Conservation (phyloP, 2,329 filamentous ascomycete species). For the Eutypa lata region DNA sequence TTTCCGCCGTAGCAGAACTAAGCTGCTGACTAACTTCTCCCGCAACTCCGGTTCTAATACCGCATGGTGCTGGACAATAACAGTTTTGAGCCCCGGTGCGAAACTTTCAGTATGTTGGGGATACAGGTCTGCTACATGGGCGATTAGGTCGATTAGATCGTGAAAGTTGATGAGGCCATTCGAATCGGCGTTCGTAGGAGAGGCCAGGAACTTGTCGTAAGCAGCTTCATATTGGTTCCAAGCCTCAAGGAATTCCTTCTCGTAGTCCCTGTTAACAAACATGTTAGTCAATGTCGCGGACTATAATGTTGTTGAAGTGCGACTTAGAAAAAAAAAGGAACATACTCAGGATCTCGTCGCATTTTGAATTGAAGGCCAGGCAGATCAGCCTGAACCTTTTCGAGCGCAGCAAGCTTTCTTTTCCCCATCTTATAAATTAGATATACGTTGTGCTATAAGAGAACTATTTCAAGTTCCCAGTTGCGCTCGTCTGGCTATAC, state of each 20-base stretch:
- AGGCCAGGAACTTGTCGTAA: slow-evolving; percentile 84
- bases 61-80: slow-evolving; percentile 79
- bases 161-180: slow-evolving; percentile 80
- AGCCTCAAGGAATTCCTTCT: slow-evolving; percentile 83
- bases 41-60: slow-evolving; percentile 79
- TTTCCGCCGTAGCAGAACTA: slow-evolving; percentile 85
- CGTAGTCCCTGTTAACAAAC: slow-evolving; percentile 64
- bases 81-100: slow-evolving; percentile 74
- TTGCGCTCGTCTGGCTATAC: background rate
- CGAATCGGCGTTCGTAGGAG: slow-evolving; percentile 73
- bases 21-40: slow-evolving; percentile 89
- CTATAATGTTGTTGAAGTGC: background rate
- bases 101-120: slow-evolving; percentile 76
- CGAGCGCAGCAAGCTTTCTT: slow-evolving; percentile 84
- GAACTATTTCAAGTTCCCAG: too few species aligned
- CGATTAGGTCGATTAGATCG: slow-evolving; percentile 89
- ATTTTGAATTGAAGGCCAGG: slow-evolving; percentile 91
- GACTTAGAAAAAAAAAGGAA: slow-evolving; percentile 5
- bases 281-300: slow-evolving; percentile 2
- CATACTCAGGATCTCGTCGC: slow-evolving; percentile 75
- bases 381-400: slow-evolving; percentile 92
- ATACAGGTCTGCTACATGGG: slow-evolving; percentile 92
- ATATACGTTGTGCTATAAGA: background rate
- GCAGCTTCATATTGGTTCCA: slow-evolving; percentile 91
- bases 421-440: slow-evolving; percentile 62